These are phyloP conservation scores for Gautieria morchelliformis DNA, from an alignment of 768 basidiomycete species.

Conservation along the genomic window DNA sequence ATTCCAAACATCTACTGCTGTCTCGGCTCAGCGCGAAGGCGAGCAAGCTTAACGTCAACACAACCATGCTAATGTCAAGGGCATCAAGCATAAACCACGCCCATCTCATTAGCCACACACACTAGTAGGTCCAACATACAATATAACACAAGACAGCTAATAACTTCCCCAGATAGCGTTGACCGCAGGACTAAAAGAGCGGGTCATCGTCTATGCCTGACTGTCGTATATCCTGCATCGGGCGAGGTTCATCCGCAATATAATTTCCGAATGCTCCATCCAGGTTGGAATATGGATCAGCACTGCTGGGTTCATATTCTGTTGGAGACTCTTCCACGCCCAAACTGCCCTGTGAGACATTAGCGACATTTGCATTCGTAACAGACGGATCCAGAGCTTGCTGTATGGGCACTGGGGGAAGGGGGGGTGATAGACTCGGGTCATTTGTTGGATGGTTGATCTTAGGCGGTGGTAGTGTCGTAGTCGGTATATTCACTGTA, in stretches of 20 bases:
- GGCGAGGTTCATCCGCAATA: conserved; percentile 60
- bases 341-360: conserved; percentile 30
- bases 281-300: conserved; percentile 79
- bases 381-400: background rate
- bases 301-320: background rate
- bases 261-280: conserved; percentile 70
- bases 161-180: no score
- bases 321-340: conserved; percentile 18
- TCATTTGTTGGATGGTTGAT: conserved; percentile 1
- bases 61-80: no score
- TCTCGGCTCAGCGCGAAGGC: conserved; percentile 63
- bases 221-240: conserved; percentile 29
- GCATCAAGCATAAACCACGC: no score
- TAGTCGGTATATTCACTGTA: background rate
- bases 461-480: conserved; percentile 1
- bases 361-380: background rate
- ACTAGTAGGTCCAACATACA: background rate
- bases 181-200: conserved; percentile 35
- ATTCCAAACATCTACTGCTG: conserved; percentile 69
- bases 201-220: conserved; percentile 56
- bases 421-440: background rate
- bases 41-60: conserved; percentile 77
- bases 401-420: background rate
- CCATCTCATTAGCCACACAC: no score
- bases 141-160: background rate